Conservation (phyloP, 2,329 filamentous ascomycete genomes). For the Colletotrichum gigasporum region DNA sequence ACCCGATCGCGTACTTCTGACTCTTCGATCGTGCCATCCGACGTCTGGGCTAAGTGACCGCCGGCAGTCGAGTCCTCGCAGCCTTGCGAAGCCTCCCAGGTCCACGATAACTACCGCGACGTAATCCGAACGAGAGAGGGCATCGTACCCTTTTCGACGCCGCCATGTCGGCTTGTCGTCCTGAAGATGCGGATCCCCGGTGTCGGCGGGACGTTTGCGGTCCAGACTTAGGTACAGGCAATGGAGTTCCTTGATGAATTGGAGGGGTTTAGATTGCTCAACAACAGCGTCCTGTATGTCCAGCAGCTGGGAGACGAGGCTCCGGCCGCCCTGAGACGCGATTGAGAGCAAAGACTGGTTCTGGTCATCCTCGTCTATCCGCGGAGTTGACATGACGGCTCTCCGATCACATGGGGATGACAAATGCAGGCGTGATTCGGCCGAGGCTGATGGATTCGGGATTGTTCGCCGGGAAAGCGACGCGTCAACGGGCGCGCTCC, state of each 20-base stretch:
- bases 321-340: neutral
- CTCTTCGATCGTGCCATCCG: neutral
- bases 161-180: neutral
- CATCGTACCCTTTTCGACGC: neutral
- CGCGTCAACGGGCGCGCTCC: conserved; percentile 1
- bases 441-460: neutral
- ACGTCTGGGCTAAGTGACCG: neutral
- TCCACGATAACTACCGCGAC: neutral
- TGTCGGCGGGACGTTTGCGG: neutral
- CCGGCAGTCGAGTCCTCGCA: neutral
- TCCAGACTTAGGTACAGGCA: neutral
- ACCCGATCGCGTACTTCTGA: neutral
- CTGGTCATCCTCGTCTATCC: neutral
- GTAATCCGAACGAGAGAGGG: neutral
- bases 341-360: neutral
- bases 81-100: neutral
- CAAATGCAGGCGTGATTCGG: neutral
- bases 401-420: too few species aligned
- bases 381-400: neutral
- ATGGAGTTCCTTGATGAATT: neutral
- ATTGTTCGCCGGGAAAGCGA: neutral
- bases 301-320: neutral
- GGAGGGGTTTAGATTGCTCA: neutral
- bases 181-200: neutral
- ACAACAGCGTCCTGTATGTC: neutral